These are phyloP conservation scores for Fusarium vanettenii DNA, from an alignment of 2,329 filamentous ascomycete genomes.

Conservation along the genomic window DNA sequence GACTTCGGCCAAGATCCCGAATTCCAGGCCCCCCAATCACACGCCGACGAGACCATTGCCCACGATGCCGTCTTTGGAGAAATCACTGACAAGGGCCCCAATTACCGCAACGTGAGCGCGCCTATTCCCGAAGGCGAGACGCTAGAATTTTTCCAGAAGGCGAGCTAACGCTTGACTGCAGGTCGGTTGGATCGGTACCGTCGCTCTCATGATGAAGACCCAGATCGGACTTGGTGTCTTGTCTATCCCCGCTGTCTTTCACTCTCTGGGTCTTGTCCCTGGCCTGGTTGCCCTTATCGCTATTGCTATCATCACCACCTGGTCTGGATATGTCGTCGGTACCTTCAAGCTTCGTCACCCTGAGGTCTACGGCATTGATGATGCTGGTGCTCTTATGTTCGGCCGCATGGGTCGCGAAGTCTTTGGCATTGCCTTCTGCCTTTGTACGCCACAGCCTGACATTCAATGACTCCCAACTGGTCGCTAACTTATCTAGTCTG, in stretches of 20 bases:
- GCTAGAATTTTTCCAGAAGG: background rate
- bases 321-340: conserved; percentile 60
- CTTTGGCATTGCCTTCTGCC: background rate
- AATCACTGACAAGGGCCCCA: background rate
- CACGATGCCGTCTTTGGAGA: conserved; percentile 1
- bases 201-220: conserved; percentile 58
- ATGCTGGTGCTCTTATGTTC: conserved; percentile 60
- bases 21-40: background rate
- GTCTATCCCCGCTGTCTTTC: conserved; percentile 27
- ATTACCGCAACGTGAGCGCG: conserved; percentile 17
- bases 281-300: background rate
- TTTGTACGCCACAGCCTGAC: background rate
- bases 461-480: background rate
- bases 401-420: conserved; percentile 52
- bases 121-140: background rate
- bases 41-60: background rate
- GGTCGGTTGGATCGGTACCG: conserved; percentile 56
- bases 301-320: conserved; percentile 43
- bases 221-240: conserved; percentile 58
- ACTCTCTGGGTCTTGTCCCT: background rate
- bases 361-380: conserved; percentile 64
- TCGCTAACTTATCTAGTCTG: background rate
- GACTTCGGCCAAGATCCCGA: background rate
- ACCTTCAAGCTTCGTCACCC: conserved; percentile 62
- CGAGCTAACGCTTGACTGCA: background rate